Evolutionary conservation across 2,329 filamentous ascomycete species (phyloP).

Genomic region (Drechslera avenae): DNA sequence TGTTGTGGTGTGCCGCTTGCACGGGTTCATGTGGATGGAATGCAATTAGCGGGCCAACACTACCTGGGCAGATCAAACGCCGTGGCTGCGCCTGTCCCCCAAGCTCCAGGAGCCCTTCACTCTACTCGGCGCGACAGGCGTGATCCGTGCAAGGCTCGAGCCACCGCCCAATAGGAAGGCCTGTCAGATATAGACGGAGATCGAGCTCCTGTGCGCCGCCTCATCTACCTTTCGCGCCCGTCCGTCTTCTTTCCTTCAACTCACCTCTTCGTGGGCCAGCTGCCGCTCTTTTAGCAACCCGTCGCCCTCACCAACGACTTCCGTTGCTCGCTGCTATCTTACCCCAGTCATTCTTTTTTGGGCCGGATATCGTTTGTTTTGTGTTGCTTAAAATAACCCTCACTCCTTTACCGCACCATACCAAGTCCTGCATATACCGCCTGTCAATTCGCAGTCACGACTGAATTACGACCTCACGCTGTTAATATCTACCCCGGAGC

Average conservation of each 20-base stretch:
- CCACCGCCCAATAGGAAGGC: constrained; percentile 24
- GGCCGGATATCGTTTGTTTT: constrained; percentile 29
- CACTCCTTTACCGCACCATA: constrained; percentile 23
- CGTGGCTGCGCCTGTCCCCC: constrained; percentile 26
- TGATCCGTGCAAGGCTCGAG: constrained; percentile 30
- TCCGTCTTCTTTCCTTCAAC: constrained; percentile 37
- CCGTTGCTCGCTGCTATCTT: constrained; percentile 35
- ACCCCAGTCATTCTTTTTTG: constrained; percentile 50
- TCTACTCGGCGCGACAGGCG: constrained; percentile 20
- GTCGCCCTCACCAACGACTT: constrained; percentile 21
- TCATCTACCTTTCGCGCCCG: constrained; percentile 43
- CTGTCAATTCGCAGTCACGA: constrained; percentile 28
- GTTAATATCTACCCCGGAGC: constrained; percentile 36
- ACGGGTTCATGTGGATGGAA: neutral
- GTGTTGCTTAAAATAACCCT: constrained; percentile 14
- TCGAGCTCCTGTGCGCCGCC: constrained; percentile 31
- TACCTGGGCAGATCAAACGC: constrained; percentile 28
- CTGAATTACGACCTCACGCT: constrained; percentile 44
- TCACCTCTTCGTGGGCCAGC: constrained; percentile 38
- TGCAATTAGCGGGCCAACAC: constrained; percentile 16
- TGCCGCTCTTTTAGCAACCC: constrained; percentile 37
- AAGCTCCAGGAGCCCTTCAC: constrained; percentile 17
- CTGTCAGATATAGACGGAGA: constrained; percentile 32
- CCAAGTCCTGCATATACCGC: constrained; percentile 14
- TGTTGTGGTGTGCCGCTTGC: neutral